Base-by-base conservation (phyloP, 352 stramenopile species). In the Phytopythium vexans region DNA sequence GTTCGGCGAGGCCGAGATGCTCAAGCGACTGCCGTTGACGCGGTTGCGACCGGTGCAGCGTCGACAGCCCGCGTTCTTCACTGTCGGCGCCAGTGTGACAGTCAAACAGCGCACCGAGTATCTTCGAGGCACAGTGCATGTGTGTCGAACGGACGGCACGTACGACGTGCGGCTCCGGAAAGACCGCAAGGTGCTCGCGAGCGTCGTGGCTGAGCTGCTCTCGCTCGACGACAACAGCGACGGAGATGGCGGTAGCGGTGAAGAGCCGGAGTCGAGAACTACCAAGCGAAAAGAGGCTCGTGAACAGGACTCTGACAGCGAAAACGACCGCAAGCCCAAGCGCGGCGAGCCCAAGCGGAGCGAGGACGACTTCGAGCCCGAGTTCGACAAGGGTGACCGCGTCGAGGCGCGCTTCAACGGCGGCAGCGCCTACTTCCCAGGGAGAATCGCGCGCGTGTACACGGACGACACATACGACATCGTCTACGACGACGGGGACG, bases 401-500 rank as follows among this genome's bases (percentile, higher is more conserved):
- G 53, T 93, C 1, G 73, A 93, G 60, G 77, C 70, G 49, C 73
- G 82, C 4, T 93, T 89, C 45, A 60, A 82, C 15, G 79, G 75
- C 1, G 67, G 81, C 21, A 42, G 54, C 6, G 31, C 58, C 14
- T 92, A 67, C 46, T 94, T 75, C 47, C 48, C 50, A 1, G 79
- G 81, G 3, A 73, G 49, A 32, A 77, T 94, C 46, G 58, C 65
- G 32, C 71, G 66, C 5, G 73, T 84, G 32, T 62, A 79, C 43
- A 51, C 64, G n/a, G 76, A 92, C 31, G 69, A 72, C 10, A 63
- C 65, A 31, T 86, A 60, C 41, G 79, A 91, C 61, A 67, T 94
- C 37, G 52, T 58, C 8, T 94, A 91, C 64, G 77, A 90, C 54
- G 81, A 94, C 49, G 79, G 81, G 11, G 78, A 93, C 49, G 56